Evolutionary conservation across 345 rosid species (phyloP).

Genomic region (Camelina sativa): DNA sequence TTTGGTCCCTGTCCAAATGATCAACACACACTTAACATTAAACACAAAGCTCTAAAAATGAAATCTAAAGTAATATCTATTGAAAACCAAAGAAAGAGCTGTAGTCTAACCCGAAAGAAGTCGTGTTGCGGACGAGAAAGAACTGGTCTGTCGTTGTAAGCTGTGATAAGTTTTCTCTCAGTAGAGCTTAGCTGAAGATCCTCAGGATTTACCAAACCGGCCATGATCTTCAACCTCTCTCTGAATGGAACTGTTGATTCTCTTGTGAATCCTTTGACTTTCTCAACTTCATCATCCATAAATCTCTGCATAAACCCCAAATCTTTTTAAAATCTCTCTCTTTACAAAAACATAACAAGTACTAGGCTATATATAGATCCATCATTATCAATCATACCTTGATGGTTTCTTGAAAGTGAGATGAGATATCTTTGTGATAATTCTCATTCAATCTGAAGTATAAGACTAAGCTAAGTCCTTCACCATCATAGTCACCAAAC

Average conservation of each 20-base stretch:
- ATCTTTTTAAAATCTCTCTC: background rate
- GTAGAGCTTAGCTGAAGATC: conserved; percentile 69
- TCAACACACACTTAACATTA: background rate
- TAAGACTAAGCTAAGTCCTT: conserved; percentile 84
- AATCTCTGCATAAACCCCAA: conserved; percentile 53
- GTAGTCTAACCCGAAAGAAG: conserved; percentile 60
- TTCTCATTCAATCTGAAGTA: conserved; percentile 66
- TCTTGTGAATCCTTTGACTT: conserved; percentile 67
- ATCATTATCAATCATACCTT: conserved; percentile 52
- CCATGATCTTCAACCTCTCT: conserved; percentile 83
- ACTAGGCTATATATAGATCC: background rate
- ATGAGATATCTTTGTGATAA: conserved; percentile 58
- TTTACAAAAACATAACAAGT: background rate
- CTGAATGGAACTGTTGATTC: conserved; percentile 67
- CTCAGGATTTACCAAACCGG: conserved; percentile 71
- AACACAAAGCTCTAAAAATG: conserved; percentile 1
- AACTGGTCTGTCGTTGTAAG: conserved; percentile 77
- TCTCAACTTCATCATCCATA: conserved; percentile 73
- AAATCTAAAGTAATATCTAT: background rate
- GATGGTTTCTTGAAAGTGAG: conserved; percentile 70
- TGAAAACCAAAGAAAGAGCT: conserved; percentile 6
- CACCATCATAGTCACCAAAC: conserved; percentile 77
- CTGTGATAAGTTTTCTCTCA: conserved; percentile 73
- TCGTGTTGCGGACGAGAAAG: conserved; percentile 88
- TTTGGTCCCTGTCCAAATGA: conserved; percentile 63